Conservation (phyloP, 2,329 filamentous ascomycete genomes). For the Akanthomyces lecanii region DNA sequence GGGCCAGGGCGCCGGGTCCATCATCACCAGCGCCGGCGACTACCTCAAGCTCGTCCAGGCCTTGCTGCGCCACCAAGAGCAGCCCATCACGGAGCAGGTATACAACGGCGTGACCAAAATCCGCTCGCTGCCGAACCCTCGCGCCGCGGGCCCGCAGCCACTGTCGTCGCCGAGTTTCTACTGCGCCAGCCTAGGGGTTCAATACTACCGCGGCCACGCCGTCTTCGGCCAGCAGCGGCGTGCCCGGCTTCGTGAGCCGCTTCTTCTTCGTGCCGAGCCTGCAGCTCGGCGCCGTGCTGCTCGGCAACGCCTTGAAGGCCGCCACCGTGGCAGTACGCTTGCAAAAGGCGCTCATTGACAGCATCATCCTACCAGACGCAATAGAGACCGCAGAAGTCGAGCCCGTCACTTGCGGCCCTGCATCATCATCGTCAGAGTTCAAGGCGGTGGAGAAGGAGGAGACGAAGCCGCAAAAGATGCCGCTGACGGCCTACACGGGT, state of each 20-base stretch:
- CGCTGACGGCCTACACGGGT: conserved; percentile 5
- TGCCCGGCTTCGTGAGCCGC: conserved; percentile 12
- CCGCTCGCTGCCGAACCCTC: conserved; percentile 6
- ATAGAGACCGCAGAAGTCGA: background rate
- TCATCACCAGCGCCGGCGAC: conserved; percentile 15
- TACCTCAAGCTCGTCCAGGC: conserved; percentile 8
- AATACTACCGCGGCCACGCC: conserved; percentile 16
- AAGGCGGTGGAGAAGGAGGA: background rate
- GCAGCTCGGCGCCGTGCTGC: conserved; percentile 7
- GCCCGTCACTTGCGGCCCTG: too few relatives aligned
- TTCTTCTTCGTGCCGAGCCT: conserved; percentile 14
- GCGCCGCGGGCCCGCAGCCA: background rate
- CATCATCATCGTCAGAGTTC: background rate
- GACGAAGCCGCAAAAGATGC: conserved; percentile 5
- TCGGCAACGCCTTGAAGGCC: conserved; percentile 10
- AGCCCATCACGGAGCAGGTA: background rate
- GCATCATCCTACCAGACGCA: background rate
- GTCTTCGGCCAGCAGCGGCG: conserved; percentile 10
- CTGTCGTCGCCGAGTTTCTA: conserved; percentile 12
- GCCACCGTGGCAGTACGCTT: background rate
- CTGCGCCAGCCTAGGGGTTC: background rate
- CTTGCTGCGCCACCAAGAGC: background rate
- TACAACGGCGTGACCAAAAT: background rate
- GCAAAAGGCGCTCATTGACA: conserved; percentile 2
- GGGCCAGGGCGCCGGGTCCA: conserved; percentile 10